A percentile compares a stretch with the other conserved stretches of the same genome.
Evolutionary conservation across 2,329 filamentous ascomycete genomes (phyloP).

Genomic region (Trichoderma sp.): DNA sequence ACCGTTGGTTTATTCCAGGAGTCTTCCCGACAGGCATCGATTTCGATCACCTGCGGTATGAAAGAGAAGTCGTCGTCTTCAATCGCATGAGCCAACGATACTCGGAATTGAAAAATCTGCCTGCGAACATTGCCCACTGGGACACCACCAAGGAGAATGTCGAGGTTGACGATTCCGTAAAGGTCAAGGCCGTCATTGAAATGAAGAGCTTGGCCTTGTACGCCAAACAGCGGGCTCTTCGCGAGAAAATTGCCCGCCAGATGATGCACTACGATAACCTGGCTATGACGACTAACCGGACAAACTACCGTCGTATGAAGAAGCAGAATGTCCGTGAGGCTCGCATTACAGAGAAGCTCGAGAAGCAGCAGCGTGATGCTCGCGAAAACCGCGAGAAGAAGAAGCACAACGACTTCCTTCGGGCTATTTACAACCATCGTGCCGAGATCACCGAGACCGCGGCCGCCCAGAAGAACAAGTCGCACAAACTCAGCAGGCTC

Average conservation of each 20-base stretch:
- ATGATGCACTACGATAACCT: conserved; percentile 97
- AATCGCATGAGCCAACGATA: conserved; percentile 87
- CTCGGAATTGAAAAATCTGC: conserved; percentile 77
- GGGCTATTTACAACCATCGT: conserved; percentile 80
- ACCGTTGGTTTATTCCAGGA: conserved; percentile 79
- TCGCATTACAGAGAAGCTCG: conserved; percentile 95
- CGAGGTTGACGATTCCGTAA: conserved; percentile 77
- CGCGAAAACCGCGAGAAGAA: conserved; percentile 96
- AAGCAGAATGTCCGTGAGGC: conserved; percentile 95
- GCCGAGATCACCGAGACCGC: conserved; percentile 73
- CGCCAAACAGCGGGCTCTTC: conserved; percentile 81
- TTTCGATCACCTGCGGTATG: conserved; percentile 79
- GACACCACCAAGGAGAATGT: conserved; percentile 70
- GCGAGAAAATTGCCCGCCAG: conserved; percentile 83
- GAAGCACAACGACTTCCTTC: conserved; percentile 90
- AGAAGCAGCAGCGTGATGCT: conserved; percentile 97
- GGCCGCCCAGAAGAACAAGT: conserved; percentile 67
- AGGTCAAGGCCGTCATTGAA: conserved; percentile 89
- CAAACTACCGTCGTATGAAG: conserved; percentile 90
- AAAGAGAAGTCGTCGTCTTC: conserved; percentile 84
- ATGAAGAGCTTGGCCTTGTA: conserved; percentile 90
- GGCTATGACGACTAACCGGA: conserved; percentile 94
- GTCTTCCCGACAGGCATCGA: conserved; percentile 89
- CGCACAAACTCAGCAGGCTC: conserved; percentile 82
- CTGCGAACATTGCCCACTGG: conserved; percentile 85